Base-by-base conservation (phyloP, 2,329 filamentous ascomycete species). In the Aspergillaceae sp. region DNA sequence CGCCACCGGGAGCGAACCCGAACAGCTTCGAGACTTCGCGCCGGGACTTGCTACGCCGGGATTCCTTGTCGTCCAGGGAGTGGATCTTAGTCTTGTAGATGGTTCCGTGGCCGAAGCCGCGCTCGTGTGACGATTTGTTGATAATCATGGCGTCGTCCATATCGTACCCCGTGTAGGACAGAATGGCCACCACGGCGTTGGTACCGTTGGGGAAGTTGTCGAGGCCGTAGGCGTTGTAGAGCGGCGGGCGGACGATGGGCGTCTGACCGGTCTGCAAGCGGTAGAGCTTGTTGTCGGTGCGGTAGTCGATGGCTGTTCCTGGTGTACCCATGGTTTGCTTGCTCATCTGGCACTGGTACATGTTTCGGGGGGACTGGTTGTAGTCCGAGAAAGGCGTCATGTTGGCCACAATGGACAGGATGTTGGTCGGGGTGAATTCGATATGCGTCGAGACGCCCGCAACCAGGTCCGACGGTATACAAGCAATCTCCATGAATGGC, bases 101-200 rank as follows among this genome's bases (percentile, higher is more conserved):
- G 4, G 90, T 94, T 46, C 92, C 92, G 61, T 97, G 83, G 34
- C 89, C 91, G 61, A 98, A 97, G 9, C 92, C 92, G 56, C 92
- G 83, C 69, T 98, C 92, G 67, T 96, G 88, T 2, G 91, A 83
- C 19, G 89, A 95, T 67, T 97, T 97, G 75, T 97, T 97, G 64
- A 98, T 76, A 63, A 98, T 97, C 91, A 97, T 97, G 64, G 92
- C 92, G 71, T 98, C 92, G 76, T 98, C 92, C 92, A 98, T 98
- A 76, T 98, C 92, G 71, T 97, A 98, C 43, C 91, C 92, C 2
- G 91, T 97, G 68, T 98, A 98, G 0, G 91, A 96, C 53, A 98
- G 95, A 66, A 98, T 94, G 48, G 92, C 92, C 48, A 98, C 92
- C 35, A 97, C 83, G 6, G 89, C 88, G 60, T 98, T 98, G 60